Percentiles rank a stretch among this genome's conserved stretches.
phyloP scores from a whole-genome alignment of 2,329 filamentous ascomycete genomes.

The Fusarium musae region DNA sequence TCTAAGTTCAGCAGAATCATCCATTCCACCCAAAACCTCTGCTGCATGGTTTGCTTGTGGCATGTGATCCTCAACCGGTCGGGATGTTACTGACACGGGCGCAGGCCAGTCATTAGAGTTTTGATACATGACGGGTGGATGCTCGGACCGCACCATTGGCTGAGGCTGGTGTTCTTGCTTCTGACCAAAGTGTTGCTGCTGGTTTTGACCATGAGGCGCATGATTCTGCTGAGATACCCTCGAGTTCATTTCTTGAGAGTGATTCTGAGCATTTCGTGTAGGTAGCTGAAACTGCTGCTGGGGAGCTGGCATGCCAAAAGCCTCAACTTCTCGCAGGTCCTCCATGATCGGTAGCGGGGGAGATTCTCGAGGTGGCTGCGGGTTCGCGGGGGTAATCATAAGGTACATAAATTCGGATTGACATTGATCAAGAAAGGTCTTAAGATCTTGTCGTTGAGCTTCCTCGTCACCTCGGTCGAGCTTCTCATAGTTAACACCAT shows the following conservation, averaged over 20 bases:
- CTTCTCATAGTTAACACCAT: constrained; percentile 59
- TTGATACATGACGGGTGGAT: constrained; percentile 55
- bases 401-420: constrained; percentile 74
- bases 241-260: constrained; percentile 63
- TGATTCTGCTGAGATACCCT: constrained; percentile 69
- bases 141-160: constrained; percentile 65
- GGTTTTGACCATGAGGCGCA: constrained; percentile 63
- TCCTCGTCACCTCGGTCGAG: constrained; percentile 59
- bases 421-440: constrained; percentile 71
- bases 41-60: constrained; percentile 52
- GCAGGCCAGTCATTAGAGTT: constrained; percentile 51
- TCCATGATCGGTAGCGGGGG: constrained; percentile 68
- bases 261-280: constrained; percentile 64
- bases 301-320: constrained; percentile 56
- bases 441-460: constrained; percentile 63
- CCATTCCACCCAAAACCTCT: constrained; percentile 53
- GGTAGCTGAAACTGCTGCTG: constrained; percentile 56
- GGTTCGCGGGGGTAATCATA: constrained; percentile 75
- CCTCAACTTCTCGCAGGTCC: constrained; percentile 67
- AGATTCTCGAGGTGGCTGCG: constrained; percentile 71
- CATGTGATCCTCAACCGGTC: constrained; percentile 49
- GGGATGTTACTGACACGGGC: constrained; percentile 49
- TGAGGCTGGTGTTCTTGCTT: constrained; percentile 57
- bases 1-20: constrained; percentile 55
- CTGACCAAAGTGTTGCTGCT: constrained; percentile 48